Evolutionary conservation across 2,329 filamentous ascomycete genomes (phyloP).

Genomic region (Calonectria ilicicola): DNA sequence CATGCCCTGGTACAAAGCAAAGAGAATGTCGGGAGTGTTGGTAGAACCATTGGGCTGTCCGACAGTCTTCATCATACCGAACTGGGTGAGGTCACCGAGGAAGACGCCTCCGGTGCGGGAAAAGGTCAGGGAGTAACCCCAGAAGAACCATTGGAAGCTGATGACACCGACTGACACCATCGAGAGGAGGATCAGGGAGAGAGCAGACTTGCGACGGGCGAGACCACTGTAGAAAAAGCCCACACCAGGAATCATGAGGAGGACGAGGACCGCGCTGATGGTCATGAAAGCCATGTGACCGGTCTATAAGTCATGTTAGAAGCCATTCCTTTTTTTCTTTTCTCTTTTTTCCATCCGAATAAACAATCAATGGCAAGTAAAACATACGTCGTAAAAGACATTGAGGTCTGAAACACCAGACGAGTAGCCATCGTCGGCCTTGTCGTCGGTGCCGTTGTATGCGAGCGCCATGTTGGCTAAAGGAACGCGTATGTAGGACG

Average conservation of each 20-base stretch:
- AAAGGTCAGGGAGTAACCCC: conserved; percentile 90
- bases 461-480: conserved; percentile 43
- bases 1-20: conserved; percentile 90
- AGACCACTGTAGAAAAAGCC: conserved; percentile 96
- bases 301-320: conserved; percentile 59
- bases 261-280: conserved; percentile 80
- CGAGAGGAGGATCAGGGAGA: conserved; percentile 87
- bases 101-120: conserved; percentile 82
- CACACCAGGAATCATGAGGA: conserved; percentile 94
- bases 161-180: conserved; percentile 84
- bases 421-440: conserved; percentile 65
- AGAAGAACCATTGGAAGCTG: conserved; percentile 96
- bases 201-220: conserved; percentile 87
- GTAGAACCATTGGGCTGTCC: conserved; percentile 78
- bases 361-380: not conserved
- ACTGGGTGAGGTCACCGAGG: conserved; percentile 84
- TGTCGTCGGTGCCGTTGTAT: conserved; percentile 64
- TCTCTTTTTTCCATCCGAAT: not conserved
- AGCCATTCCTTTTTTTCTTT: not conserved
- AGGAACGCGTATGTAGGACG: conserved; percentile 19
- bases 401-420: conserved; percentile 77
- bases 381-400: conserved; percentile 81
- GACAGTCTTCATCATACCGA: conserved; percentile 83
- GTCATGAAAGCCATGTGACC: conserved; percentile 89
- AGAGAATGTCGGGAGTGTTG: conserved; percentile 84